phyloP scores from a whole-genome alignment of 129 eudicot genomes.

The Arctium lappa region DNA sequence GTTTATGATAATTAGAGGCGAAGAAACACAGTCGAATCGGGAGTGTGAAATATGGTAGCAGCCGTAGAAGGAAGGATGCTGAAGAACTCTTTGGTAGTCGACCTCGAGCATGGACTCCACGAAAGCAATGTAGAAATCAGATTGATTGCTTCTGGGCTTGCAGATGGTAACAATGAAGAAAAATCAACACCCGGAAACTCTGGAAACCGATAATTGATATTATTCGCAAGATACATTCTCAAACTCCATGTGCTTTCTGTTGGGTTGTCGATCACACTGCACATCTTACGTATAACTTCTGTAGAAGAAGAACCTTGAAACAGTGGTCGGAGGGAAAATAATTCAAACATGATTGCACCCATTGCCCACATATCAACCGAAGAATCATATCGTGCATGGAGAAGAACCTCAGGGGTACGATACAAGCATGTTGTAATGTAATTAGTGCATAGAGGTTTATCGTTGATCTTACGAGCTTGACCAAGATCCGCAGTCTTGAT shows the following conservation, averaged over 20 bases:
- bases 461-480: not conserved
- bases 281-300: not conserved
- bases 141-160: conserved; percentile 9
- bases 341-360: conserved; percentile 19
- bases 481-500: conserved; percentile 20
- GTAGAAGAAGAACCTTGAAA: not conserved
- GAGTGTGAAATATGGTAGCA: too few relatives aligned
- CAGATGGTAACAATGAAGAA: conserved; percentile 12
- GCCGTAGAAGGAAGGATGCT: too few relatives aligned
- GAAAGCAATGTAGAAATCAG: conserved; percentile 14
- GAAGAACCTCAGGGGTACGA: conserved; percentile 25
- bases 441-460: conserved; percentile 2
- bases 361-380: conserved; percentile 31
- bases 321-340: not conserved
- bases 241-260: not conserved
- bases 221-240: too few relatives aligned
- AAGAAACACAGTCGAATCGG: too few relatives aligned
- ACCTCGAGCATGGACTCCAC: not conserved
- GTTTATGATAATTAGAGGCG: too few relatives aligned
- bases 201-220: not conserved
- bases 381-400: not conserved
- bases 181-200: not conserved
- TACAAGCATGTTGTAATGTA: conserved; percentile 11
- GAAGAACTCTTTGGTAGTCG: too few relatives aligned
- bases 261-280: not conserved